A percentile compares a stretch with the other conserved stretches of the same genome.
Conservation (phyloP, 2,329 filamentous ascomycete species). For the Colletotrichum paranaense region DNA sequence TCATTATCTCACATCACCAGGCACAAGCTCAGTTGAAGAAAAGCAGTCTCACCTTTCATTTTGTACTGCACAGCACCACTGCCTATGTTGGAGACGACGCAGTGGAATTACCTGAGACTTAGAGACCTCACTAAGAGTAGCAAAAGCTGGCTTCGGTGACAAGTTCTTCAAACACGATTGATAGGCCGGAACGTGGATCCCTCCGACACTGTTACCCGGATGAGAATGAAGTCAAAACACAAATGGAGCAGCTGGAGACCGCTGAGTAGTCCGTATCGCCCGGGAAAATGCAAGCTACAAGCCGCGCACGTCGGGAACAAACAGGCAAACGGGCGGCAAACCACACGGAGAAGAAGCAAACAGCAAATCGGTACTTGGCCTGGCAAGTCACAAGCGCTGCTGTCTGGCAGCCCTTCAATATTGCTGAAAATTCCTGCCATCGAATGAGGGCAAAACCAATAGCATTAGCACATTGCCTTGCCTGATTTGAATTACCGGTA, state of each 20-base stretch:
- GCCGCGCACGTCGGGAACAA: not conserved
- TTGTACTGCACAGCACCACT: constrained; percentile 10
- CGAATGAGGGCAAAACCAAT: not conserved
- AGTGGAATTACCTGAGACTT: not conserved
- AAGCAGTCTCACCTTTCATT: constrained; percentile 50
- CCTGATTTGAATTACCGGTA: not conserved
- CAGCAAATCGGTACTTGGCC: not conserved
- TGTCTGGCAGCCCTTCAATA: not conserved
- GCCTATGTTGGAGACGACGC: not conserved
- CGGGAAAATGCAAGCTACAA: constrained; percentile 3
- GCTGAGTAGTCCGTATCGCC: constrained; percentile 13
- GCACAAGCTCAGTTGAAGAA: constrained; percentile 28
- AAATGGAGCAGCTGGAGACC: not conserved
- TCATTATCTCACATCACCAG: constrained; percentile 30
- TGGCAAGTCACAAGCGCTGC: not conserved
- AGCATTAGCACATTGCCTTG: not conserved
- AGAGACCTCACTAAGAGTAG: not conserved
- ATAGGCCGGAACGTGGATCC: constrained; percentile 6
- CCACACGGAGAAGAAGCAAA: not conserved
- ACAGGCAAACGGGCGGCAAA: constrained; percentile 10
- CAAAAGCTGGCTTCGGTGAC: constrained; percentile 5
- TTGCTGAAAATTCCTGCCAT: not conserved
- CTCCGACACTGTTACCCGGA: not conserved
- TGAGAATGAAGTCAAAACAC: constrained; percentile 15
- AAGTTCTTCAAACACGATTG: constrained; percentile 7